Percentiles rank a stretch among this genome's conserved stretches.
phyloP scores from a whole-genome alignment of 768 basidiomycete genomes.

The Amanita pseudoporphyria region DNA sequence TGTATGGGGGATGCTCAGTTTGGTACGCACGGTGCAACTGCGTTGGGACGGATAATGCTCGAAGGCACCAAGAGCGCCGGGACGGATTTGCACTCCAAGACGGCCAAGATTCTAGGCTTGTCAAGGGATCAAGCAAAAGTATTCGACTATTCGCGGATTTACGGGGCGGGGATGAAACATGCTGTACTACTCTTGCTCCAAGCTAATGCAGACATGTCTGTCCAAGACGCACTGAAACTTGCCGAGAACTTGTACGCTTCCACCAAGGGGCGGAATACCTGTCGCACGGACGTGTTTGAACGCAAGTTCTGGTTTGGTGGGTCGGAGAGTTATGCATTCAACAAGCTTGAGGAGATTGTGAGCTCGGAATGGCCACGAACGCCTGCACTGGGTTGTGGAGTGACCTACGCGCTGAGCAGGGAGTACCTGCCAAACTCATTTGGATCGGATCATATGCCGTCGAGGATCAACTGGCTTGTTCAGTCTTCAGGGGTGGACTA shows the following conservation, averaged over 20 bases:
- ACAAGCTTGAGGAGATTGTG: slow-evolving; percentile 94
- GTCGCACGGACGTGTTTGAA: slow-evolving; percentile 61
- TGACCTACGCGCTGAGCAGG: slow-evolving; percentile 90
- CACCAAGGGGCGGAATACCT: slow-evolving; percentile 89
- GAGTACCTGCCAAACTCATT: slow-evolving; percentile 76
- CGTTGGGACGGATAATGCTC: slow-evolving; percentile 98
- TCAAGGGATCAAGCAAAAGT: slow-evolving; percentile 94
- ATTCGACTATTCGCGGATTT: slow-evolving; percentile 98
- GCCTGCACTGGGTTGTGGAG: slow-evolving; percentile 88
- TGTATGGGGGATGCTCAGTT: slow-evolving; percentile 99
- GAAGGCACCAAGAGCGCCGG: slow-evolving; percentile 94
- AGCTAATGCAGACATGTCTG: slow-evolving; percentile 68
- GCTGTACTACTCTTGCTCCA: slow-evolving; percentile 83
- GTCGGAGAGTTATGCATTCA: slow-evolving; percentile 93
- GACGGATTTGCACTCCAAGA: slow-evolving; percentile 95
- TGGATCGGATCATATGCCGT: slow-evolving; percentile 86
- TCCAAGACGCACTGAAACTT: slow-evolving; percentile 67
- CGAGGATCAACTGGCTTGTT: slow-evolving; percentile 98
- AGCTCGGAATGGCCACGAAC: slow-evolving; percentile 80
- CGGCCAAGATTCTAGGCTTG: slow-evolving; percentile 86
- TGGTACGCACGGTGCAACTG: slow-evolving; percentile 91
- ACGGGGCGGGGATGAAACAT: slow-evolving; percentile 96
- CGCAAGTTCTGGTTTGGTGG: slow-evolving; percentile 96
- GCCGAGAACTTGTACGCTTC: slow-evolving; percentile 83
- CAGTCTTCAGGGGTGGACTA: slow-evolving; percentile 99